Evolutionary conservation across 1,139 yeast genomes (phyloP).

Genomic region (Pichia sp.): DNA sequence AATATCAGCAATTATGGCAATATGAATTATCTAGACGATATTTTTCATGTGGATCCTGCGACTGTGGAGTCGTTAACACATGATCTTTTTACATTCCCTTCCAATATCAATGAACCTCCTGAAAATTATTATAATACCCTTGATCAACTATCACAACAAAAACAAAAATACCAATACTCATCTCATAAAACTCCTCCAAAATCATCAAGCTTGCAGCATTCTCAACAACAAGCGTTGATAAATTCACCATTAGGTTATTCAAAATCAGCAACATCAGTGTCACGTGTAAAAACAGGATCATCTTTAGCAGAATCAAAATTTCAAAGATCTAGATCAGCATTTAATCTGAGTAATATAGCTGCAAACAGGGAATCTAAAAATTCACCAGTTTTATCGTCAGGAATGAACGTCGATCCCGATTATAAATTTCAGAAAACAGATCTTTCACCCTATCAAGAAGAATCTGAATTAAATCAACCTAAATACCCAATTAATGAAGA

Average conservation of each 20-base stretch:
- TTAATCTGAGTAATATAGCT: constrained; percentile 30
- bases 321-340: constrained; percentile 29
- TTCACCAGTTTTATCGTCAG: no score
- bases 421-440: neutral
- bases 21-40: constrained; percentile 7
- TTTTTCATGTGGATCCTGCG: constrained; percentile 9
- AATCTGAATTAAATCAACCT: neutral
- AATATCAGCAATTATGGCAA: neutral
- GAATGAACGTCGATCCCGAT: no score
- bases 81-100: constrained; percentile 2
- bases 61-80: constrained; percentile 14
- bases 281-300: constrained; percentile 9
- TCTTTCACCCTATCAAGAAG: neutral
- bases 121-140: constrained; percentile 4
- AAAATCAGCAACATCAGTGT: constrained; percentile 7
- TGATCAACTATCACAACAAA: constrained; percentile 1
- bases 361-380: constrained; percentile 23
- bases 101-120: neutral
- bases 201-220: neutral
- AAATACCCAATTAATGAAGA: neutral
- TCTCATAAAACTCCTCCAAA: neutral
- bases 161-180: constrained; percentile 4
- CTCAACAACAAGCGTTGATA: no score
- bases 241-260: neutral
- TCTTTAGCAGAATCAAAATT: constrained; percentile 14